A percentile compares a stretch with the other conserved stretches of the same genome.
Conservation (phyloP, 371 early-diverging fungal species). For the Smittium mucronatum region DNA sequence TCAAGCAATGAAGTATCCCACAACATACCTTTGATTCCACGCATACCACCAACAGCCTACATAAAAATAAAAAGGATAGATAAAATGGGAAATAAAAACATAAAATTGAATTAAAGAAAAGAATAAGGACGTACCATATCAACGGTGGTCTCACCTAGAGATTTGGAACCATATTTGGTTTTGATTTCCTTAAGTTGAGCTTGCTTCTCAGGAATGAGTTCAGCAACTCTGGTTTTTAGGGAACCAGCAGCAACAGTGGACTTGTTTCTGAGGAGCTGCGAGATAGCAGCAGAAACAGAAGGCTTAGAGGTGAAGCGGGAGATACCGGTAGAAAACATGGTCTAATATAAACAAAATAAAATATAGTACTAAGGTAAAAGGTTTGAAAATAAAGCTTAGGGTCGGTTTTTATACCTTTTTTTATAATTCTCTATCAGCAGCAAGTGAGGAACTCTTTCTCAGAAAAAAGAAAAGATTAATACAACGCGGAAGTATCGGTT, state of each 20-base stretch:
- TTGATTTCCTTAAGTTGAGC: slow-evolving; percentile 88
- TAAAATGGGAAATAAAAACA: not conserved
- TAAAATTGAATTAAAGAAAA: not conserved
- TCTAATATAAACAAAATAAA: too few relatives aligned
- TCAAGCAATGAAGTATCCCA: slow-evolving; percentile 97
- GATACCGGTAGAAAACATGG: too few relatives aligned
- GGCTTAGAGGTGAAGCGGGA: too few relatives aligned
- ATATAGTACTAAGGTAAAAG: too few relatives aligned
- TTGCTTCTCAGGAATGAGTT: slow-evolving; percentile 86
- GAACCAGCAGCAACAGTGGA: slow-evolving; percentile 13
- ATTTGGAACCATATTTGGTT: slow-evolving; percentile 75
- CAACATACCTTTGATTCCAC: slow-evolving; percentile 97
- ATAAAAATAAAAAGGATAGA: not conserved
- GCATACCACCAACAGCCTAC: slow-evolving; percentile 85
- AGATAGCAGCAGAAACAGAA: not conserved
- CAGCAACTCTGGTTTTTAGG: slow-evolving; percentile 84
- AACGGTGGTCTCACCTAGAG: slow-evolving; percentile 87
- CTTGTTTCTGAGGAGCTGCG: slow-evolving; percentile 2
- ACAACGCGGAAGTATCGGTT: too few relatives aligned
- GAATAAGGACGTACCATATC: slow-evolving; percentile 55
- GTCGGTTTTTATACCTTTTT: too few relatives aligned
- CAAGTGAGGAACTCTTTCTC: too few relatives aligned
- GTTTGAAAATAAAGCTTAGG: not conserved
- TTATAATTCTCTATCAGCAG: too few relatives aligned
- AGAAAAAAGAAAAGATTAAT: too few relatives aligned